A percentile compares a stretch with the other conserved stretches of the same genome.
Conservation (phyloP, 495 filamentous ascomycete species). For the Aspergillus carlsbadensis region DNA sequence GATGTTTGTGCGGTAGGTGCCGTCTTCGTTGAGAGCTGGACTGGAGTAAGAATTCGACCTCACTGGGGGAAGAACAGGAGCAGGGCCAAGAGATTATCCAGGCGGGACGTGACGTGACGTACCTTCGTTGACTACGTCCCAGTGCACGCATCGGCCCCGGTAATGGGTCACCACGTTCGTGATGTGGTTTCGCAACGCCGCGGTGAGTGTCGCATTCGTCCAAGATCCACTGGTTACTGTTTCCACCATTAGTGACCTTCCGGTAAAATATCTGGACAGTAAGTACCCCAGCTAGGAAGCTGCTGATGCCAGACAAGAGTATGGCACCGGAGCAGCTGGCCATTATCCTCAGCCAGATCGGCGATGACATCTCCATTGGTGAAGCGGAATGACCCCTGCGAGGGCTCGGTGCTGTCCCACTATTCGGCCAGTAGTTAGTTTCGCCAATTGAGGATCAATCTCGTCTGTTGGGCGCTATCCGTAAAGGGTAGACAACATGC, state of each 20-base stretch:
- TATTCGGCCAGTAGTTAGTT: not conserved
- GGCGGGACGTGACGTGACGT: not conserved
- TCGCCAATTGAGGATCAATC: not conserved
- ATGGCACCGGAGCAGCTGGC: constrained; percentile 9
- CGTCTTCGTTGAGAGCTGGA: constrained; percentile 45
- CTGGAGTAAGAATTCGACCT: not conserved
- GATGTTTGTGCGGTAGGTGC: constrained; percentile 40
- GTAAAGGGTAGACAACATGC: constrained; percentile 8
- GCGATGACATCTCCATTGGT: constrained; percentile 3
- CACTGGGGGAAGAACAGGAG: too few relatives aligned
- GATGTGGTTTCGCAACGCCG: constrained; percentile 54
- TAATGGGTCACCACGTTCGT: constrained; percentile 52
- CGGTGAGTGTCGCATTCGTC: constrained; percentile 50
- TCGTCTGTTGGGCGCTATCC: not conserved
- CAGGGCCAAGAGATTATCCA: not conserved
- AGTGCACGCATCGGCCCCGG: constrained; percentile 51
- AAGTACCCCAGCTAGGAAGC: constrained; percentile 50
- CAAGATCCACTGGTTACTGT: constrained; percentile 53
- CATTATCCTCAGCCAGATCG: constrained; percentile 10
- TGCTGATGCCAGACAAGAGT: constrained; percentile 1
- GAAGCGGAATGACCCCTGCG: constrained; percentile 9
- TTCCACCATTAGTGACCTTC: constrained; percentile 8
- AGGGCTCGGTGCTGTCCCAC: constrained; percentile 8
- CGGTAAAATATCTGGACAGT: not conserved
- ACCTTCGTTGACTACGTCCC: constrained; percentile 47